Evolutionary conservation across 306 rosid genomes (phyloP), one percentile per base, ranked within the genome.

Genomic region (Citrullus mucosospermus): DNA sequence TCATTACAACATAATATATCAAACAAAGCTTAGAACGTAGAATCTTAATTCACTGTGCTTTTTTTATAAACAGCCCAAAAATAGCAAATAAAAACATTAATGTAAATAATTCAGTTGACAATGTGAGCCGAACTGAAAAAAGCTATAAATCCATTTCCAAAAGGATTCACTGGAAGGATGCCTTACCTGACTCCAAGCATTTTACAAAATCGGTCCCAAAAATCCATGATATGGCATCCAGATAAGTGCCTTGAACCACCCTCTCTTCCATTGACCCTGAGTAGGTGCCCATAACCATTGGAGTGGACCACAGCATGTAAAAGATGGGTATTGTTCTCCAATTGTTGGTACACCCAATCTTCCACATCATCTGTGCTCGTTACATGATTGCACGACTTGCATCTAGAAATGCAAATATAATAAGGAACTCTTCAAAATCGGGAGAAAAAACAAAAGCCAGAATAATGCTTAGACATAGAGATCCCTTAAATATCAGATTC

Each of bases 281-380:
- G 97, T 85, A 95, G 97, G 81, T 92, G 99, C 34, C 99, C 97
- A 84, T 86, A 92, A 77, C 99, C 99, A 86, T 95, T 95, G 43
- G 93, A 92, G 84, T 95, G 99, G 78, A 95, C 86, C 17, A 95
- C 97, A 22, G 97, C 99, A 78, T 95, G 99, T 13, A 95, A 84
- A 60, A 95, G 93, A 88, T 95, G 97, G 58, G 89, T 86, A 0
- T 94, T 92, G 84, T 92, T 92, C 85, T 92, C 99, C 56, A 95
- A 88, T 84, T 95, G 98, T 80, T 84, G 81, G 81, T 88, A 92
- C 68, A 92, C 93, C 99, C 99, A 95, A 68, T 92, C 97, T 81
- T 95, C 97, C 41, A 92, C 93, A 78, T 92, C 96, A 77, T 92
- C 91, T 17, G 93, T 85, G 76, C 91, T 95, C 13, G 96, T 89